Evolutionary conservation across 2,329 filamentous ascomycete genomes (phyloP), one percentile per base, ranked within the genome.

Genomic region (Trichoderma lentiforme): DNA sequence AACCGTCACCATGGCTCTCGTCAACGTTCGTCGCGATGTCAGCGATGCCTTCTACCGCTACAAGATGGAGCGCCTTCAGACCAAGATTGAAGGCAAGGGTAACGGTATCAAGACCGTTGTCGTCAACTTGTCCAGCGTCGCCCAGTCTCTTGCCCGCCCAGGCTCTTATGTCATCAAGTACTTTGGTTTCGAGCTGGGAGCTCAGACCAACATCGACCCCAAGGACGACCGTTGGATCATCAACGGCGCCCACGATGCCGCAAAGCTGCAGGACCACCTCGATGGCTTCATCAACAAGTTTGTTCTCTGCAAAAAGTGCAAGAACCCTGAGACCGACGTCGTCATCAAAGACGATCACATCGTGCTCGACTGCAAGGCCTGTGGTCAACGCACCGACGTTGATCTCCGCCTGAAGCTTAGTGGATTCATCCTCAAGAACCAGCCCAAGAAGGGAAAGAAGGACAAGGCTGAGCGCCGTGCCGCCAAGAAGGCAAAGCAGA

Each of bases 201-300:
- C 96, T 78, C 96, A 98, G 87, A 98, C 96, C 86, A 98, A 98
- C 86, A 95, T 94, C 78, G 96, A 98, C 82, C 95, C 96, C 76
- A 91, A 94, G 79, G 95, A 98, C 82, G 96, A 99, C 82, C 96
- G 96, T 82, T 99, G 96, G 95, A 99, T 99, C 86, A 98, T 99
- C 89, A 99, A 99, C 85, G 96, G 96, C 81, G 94, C 95, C 76
- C 96, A 99, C 82, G 96, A 99, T 77, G 91, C 95, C 74, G 86
- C 88, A 83, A 98, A 98, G 88, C 92, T 99, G 63, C 96, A 99
- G 87, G 96, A 98, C 82, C 95, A 98, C 79, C 93, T 99, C 63
- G 95, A 98, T 82, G 95, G 95, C 78, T 99, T 99, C 89, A 99
- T 99, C 86, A 89, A 91, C 87, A 97, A 94, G 86, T 99, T 98